Evolutionary conservation across 75 land plant genomes (phyloP).

Genomic region (Azolla pinnata): DNA sequence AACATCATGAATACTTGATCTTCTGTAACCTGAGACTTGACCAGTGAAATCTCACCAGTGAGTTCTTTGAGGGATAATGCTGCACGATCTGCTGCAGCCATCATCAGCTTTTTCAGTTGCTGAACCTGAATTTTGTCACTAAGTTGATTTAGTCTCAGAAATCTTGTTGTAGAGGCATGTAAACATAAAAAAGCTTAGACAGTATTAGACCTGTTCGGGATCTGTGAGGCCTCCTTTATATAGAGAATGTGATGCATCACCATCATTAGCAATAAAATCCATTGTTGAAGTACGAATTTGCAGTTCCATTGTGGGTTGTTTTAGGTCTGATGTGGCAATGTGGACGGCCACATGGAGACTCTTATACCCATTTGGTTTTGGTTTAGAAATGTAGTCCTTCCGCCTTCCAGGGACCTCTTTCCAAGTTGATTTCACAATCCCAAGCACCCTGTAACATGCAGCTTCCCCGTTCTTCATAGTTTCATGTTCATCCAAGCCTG

Average conservation of each 20-base stretch:
- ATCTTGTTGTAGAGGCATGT: neutral
- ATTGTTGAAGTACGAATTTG: constrained; percentile 85
- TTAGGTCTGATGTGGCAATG: constrained; percentile 32
- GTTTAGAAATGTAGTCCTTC: constrained; percentile 82
- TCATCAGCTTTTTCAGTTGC: constrained; percentile 77
- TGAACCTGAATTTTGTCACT: constrained; percentile 42
- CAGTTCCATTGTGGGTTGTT: constrained; percentile 69
- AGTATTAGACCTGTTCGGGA: constrained; percentile 93
- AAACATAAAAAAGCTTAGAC: no score
- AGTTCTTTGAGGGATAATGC: constrained; percentile 61
- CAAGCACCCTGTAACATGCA: constrained; percentile 72
- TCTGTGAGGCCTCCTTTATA: constrained; percentile 96
- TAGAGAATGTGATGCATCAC: constrained; percentile 84
- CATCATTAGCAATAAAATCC: constrained; percentile 73
- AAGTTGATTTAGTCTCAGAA: neutral
- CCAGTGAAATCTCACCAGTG: constrained; percentile 24
- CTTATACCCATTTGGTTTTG: constrained; percentile 82
- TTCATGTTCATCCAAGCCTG: constrained; percentile 10
- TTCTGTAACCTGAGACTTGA: constrained; percentile 11
- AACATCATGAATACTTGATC: constrained; percentile 59
- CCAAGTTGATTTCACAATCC: constrained; percentile 61
- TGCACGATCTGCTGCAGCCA: constrained; percentile 94
- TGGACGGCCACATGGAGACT: constrained; percentile 85
- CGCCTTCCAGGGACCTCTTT: constrained; percentile 67
- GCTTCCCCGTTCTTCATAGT: constrained; percentile 31